Evolutionary conservation across 2,329 filamentous ascomycete genomes (phyloP).

Genomic region (Calycina herbarum): DNA sequence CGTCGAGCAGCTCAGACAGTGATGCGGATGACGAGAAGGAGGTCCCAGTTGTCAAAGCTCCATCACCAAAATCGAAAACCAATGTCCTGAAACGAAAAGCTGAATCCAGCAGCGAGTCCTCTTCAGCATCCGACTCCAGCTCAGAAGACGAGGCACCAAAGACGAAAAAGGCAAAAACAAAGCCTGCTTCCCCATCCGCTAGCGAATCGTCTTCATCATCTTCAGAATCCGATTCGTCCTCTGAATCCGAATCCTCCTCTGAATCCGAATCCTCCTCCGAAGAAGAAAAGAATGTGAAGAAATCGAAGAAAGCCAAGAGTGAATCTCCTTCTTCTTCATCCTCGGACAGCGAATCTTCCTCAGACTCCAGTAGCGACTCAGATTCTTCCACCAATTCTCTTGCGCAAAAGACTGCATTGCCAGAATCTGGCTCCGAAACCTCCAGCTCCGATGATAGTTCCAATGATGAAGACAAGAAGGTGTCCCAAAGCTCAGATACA

Average conservation of each 20-base stretch:
- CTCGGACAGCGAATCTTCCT: conserved; percentile 36
- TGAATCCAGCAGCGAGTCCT: conserved; percentile 41
- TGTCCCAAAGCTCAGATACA: conserved; percentile 31
- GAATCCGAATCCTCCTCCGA: conserved; percentile 20
- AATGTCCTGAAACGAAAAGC: conserved; percentile 59
- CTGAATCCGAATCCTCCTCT: conserved; percentile 22
- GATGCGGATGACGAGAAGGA: conserved; percentile 53
- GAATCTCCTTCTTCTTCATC: conserved; percentile 29
- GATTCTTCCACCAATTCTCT: conserved; percentile 32
- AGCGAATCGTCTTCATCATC: conserved; percentile 36
- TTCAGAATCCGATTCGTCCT: conserved; percentile 39
- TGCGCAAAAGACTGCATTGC: conserved; percentile 34
- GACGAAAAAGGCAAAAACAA: conserved; percentile 53
- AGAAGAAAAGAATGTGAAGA: conserved; percentile 18
- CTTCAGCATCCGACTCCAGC: conserved; percentile 44
- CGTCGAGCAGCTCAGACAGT: conserved; percentile 47
- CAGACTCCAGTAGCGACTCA: conserved; percentile 32
- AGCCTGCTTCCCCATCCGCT: conserved; percentile 35
- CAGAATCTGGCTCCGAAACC: conserved; percentile 35
- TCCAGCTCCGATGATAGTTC: conserved; percentile 43
- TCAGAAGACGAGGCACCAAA: conserved; percentile 49
- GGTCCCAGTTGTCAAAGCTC: conserved; percentile 29
- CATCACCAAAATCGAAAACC: conserved; percentile 33
- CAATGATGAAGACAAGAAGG: conserved; percentile 47
- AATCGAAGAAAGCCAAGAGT: conserved; percentile 11